Percentiles rank a stretch among this genome's conserved stretches.
These are phyloP conservation scores for Petunia hybrid DNA, from an alignment of 305 asterid species.

Conservation along the genomic window DNA sequence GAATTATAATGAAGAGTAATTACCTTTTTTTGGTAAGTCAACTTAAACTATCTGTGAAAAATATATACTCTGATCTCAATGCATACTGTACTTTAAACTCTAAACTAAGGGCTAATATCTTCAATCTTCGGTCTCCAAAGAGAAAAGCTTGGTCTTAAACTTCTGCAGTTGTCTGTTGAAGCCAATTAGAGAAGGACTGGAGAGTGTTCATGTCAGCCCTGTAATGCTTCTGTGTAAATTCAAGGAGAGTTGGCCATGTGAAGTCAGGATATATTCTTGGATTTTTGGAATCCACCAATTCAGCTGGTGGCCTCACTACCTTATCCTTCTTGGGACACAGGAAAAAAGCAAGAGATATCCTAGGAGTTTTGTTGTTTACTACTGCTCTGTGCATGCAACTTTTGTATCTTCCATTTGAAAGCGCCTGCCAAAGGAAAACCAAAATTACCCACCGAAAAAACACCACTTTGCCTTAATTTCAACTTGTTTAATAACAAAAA, in stretches of 20 bases:
- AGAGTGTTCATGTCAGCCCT: constrained; percentile 53
- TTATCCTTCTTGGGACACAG: constrained; percentile 61
- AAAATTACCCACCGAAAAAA: background rate
- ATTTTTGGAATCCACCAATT: constrained; percentile 33
- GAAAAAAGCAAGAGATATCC: constrained; percentile 72
- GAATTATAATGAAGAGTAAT: background rate
- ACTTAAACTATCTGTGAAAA: background rate
- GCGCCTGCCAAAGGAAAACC: constrained; percentile 47
- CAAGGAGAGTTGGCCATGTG: constrained; percentile 44
- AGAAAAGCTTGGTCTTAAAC: background rate
- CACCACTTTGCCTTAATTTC: background rate
- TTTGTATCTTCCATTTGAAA: constrained; percentile 62
- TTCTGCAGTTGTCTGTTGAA: constrained; percentile 9
- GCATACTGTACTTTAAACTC: background rate
- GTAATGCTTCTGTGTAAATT: constrained; percentile 52
- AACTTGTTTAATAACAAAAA: background rate
- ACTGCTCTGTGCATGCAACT: constrained; percentile 77
- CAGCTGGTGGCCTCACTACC: constrained; percentile 51
- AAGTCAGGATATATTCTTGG: constrained; percentile 39
- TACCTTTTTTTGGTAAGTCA: background rate
- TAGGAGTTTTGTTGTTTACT: constrained; percentile 58
- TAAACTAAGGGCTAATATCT: background rate
- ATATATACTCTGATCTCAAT: background rate
- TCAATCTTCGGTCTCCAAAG: background rate
- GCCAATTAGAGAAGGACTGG: constrained; percentile 43